Evolutionary conservation across 192 early-diverging fungal genomes (phyloP).

Genomic region (Backusella mclennaniae): DNA sequence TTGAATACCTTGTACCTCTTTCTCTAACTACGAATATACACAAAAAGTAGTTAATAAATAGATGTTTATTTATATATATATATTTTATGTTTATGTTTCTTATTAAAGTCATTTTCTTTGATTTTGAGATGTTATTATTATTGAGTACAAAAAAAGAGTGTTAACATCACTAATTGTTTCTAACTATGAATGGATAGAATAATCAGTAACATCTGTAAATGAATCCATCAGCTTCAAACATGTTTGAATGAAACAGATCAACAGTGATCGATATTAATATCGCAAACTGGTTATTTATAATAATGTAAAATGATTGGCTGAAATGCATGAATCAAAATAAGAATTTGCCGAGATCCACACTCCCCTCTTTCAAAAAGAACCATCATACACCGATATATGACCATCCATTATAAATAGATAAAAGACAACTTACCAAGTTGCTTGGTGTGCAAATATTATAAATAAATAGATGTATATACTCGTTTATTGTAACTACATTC

Average conservation of each 20-base stretch:
- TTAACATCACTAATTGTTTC: background rate
- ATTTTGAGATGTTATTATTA: background rate
- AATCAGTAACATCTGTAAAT: too few species aligned
- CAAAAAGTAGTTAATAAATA: too few species aligned
- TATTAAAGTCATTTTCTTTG: background rate
- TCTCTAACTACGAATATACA: background rate
- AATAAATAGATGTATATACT: background rate
- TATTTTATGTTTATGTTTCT: too few species aligned
- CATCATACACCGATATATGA: too few species aligned
- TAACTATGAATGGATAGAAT: background rate
- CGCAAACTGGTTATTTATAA: background rate
- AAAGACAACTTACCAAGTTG: too few species aligned
- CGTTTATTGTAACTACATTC: background rate
- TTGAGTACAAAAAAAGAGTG: background rate
- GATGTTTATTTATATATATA: too few species aligned
- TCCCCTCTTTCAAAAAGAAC: background rate
- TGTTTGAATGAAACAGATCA: background rate
- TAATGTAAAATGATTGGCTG: background rate
- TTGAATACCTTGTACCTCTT: background rate
- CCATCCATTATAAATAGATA: too few species aligned
- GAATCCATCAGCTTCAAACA: background rate
- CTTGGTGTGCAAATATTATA: background rate
- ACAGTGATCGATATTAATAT: too few species aligned
- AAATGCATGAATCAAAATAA: background rate
- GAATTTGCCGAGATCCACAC: background rate